Base-by-base conservation (phyloP, 2,329 filamentous ascomycete genomes). In the Rutstroemia sp. region DNA sequence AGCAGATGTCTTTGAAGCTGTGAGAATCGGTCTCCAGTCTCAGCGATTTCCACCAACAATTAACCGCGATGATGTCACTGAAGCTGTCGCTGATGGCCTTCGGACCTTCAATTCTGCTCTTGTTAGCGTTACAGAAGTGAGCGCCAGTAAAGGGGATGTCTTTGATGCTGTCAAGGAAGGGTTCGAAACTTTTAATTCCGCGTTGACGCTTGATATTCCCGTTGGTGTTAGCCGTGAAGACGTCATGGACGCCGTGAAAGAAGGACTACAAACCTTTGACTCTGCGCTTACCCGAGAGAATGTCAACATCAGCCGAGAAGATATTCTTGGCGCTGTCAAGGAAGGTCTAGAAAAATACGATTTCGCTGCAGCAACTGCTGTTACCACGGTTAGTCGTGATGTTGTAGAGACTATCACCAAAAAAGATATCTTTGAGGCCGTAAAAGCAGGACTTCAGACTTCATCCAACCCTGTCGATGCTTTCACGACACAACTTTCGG, bases 1-100 rank as follows among this genome's bases (percentile, higher is more conserved):
- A 63, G 89, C 96, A 48, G 89, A 95, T 58, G 89, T 97, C 37
- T 80, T 97, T 2, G 81, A 88, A 30, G 91, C 92, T 4, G 88
- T 97, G n/a, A 85, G 86, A 63, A 77, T 83, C 63, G 81, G 79
- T 4, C 72, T 87, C 53, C 86, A 92, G 69, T 83, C 78, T 27
- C 74, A 80, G 91, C 67, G 94, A 92, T 68, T 79, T 81, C 2
- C 86, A 89, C 2, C 89, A 90, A 0, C 77, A 12, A 69, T 85
- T 37, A 82, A 79, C 0, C 76, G 78, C 39, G 79, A 86, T 25
- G 83, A 87, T 60, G 78, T 88, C 71, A 68, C 86, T 21, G 75
- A 83, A 57, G 83, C 84, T 42, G 80, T 87, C 50, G 82, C 78
- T 63, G 76, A 85, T 64, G 82, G 82, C 6, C 74, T 86, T 2